Evolutionary conservation across 805 yeast species (phyloP), one percentile per base, ranked within the genome.

Genomic region (Wickerhamiella azymoides): DNA sequence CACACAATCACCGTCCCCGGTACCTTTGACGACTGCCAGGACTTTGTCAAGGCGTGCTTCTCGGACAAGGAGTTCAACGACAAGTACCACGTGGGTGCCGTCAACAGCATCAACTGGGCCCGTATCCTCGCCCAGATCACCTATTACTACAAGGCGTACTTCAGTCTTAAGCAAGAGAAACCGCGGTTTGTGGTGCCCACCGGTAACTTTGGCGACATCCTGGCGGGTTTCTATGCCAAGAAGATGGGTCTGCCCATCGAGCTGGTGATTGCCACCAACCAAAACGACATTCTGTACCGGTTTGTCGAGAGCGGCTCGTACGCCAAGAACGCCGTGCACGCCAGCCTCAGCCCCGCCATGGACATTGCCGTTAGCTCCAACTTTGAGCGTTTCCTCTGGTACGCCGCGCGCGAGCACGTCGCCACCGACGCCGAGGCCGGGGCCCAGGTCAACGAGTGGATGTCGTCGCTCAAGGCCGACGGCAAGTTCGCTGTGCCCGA

Each of bases 51-150:
- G 67, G 82, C 80, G 59, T 79, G 89, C 50, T 92, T 92, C 63
- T 92, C 89, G 50, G 98, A 92, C 63, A 67, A 62, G 45, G 85
- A 80, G 52, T 92, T 92, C 72, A 92, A 92, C 66, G 74, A 72
- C 53, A 80, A 78, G 62, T 83, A 88, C 68, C 96, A 88, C 59
- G 81, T 92, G 48, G 98, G 97, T 56, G 98, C 98, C 14, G 94
- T 92, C 50, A 92, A 92, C 69, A 88, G 97, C 40, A 92, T 92
- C 64, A 92, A 92, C 72, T 92, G 98, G 98, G 97, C 98, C 8
- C 79, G 98, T 68, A 92, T 92, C 55, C 73, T 92, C 57, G 96
- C 98, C 36, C 98, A 92, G 69, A 89, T 86, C 62, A 88, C 98
- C 18, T 92, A 92, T 68, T 92, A 92, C 69, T 92, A 88, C 72